phyloP scores from a whole-genome alignment of 148 eudicot species.

The Fagopyrum homotropicum region DNA sequence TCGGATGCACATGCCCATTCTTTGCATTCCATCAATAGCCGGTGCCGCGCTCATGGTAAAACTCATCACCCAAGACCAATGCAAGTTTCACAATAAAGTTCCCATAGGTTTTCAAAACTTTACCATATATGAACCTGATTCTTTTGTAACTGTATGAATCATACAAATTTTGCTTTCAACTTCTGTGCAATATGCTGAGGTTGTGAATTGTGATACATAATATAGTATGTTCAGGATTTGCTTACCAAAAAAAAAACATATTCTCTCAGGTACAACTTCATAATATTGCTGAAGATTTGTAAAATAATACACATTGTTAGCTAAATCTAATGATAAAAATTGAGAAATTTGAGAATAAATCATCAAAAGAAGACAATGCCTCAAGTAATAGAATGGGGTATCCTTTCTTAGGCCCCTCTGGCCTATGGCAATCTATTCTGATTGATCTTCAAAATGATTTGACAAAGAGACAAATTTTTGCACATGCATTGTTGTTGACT shows the following conservation, averaged over 20 bases:
- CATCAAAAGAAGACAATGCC: slow-evolving; percentile 2
- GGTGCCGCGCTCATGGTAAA: slow-evolving; percentile 3
- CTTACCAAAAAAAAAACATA: neutral
- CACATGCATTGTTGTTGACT: slow-evolving; percentile 14
- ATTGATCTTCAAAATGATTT: slow-evolving; percentile 8
- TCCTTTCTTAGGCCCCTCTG: neutral
- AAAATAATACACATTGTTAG: neutral
- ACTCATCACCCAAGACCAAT: neutral
- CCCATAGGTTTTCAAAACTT: neutral
- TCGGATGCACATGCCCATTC: neutral
- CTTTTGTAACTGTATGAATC: neutral
- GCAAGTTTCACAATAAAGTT: slow-evolving; percentile 1
- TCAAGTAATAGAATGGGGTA: neutral
- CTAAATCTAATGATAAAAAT: neutral
- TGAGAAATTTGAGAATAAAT: neutral
- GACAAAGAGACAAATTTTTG: slow-evolving; percentile 3
- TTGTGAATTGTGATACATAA: neutral
- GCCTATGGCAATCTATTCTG: neutral
- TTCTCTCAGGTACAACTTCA: neutral
- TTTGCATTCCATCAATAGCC: neutral
- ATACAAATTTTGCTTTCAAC: slow-evolving; percentile 4
- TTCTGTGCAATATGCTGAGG: neutral
- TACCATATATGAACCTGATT: slow-evolving; percentile 7
- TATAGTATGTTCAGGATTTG: neutral
- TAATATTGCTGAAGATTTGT: neutral